Conservation (phyloP, 108 stramenopile genomes). For the Seminavis robusta region DNA sequence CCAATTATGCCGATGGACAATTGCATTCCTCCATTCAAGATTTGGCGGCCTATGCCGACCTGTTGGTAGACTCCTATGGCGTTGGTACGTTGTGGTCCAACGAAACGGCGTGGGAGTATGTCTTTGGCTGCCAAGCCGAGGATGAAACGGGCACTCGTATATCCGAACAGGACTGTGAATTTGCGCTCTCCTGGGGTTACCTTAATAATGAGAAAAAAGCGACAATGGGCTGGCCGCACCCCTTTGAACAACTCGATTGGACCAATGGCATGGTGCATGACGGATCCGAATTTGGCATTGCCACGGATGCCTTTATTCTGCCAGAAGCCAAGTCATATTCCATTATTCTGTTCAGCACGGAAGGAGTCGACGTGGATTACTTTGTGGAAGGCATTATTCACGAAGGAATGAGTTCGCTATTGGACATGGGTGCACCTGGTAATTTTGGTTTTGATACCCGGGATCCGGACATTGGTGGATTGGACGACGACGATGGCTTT, state of each 20-base stretch:
- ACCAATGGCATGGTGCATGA: slow-evolving; percentile 7
- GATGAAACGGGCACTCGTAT: neutral
- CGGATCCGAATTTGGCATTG: slow-evolving; percentile 13
- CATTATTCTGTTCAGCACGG: slow-evolving; percentile 10
- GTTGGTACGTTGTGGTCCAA: slow-evolving; percentile 17
- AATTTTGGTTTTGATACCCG: too few species aligned
- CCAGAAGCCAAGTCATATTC: slow-evolving; percentile 16
- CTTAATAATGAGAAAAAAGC: neutral
- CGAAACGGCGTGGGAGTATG: neutral
- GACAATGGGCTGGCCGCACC: neutral
- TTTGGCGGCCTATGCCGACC: neutral
- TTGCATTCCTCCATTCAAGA: slow-evolving; percentile 9
- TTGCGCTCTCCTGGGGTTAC: slow-evolving; percentile 8
- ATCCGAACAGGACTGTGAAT: slow-evolving; percentile 12
- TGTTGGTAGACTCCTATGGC: slow-evolving; percentile 16
- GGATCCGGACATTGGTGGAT: too few species aligned
- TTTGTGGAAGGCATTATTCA: too few species aligned
- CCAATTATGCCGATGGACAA: slow-evolving; percentile 15
- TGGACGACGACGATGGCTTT: too few species aligned
- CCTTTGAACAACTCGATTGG: slow-evolving; percentile 8
- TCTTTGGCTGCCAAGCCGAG: slow-evolving; percentile 7
- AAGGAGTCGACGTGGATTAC: too few species aligned
- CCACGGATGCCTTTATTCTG: slow-evolving; percentile 13
- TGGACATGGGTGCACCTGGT: too few species aligned
- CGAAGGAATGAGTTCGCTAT: too few species aligned